Conservation (phyloP, 208 protist species). For the Porcisia deanei region DNA sequence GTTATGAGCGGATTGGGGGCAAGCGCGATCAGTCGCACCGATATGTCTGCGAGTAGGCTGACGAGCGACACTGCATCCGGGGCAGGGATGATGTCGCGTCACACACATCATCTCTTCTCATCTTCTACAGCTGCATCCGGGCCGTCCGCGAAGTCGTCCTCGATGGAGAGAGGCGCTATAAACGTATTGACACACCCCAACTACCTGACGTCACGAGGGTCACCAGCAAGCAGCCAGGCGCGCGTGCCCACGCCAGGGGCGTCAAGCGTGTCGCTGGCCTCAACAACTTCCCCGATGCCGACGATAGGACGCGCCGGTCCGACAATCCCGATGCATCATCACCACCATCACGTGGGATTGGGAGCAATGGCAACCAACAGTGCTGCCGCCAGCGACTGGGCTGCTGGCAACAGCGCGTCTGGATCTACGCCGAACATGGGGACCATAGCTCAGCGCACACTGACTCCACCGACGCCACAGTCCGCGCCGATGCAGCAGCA, state of each 20-base stretch:
- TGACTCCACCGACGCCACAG: slow-evolving; percentile 16
- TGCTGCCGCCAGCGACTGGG: slow-evolving; percentile 15
- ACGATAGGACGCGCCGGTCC: slow-evolving; percentile 7
- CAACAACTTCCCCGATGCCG: slow-evolving; percentile 15
- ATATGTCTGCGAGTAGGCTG: slow-evolving; percentile 1
- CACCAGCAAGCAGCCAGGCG: slow-evolving; percentile 4
- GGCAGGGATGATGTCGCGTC: slow-evolving; percentile 14
- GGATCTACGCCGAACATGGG: background rate
- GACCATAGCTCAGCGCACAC: slow-evolving; percentile 13
- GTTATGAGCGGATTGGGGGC: slow-evolving; percentile 5
- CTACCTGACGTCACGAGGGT: slow-evolving; percentile 8
- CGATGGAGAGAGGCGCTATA: slow-evolving; percentile 14
- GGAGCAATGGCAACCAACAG: slow-evolving; percentile 16
- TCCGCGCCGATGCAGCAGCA: slow-evolving; percentile 11
- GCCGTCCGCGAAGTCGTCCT: background rate
- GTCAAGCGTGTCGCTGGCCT: background rate
- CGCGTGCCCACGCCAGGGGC: slow-evolving; percentile 10
- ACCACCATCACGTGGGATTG: slow-evolving; percentile 33
- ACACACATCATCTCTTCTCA: slow-evolving; percentile 19
- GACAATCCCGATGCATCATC: slow-evolving; percentile 28
- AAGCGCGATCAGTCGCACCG: slow-evolving; percentile 1
- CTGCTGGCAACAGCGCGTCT: slow-evolving; percentile 33
- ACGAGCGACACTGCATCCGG: slow-evolving; percentile 3
- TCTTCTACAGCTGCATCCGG: slow-evolving; percentile 1
- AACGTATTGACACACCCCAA: slow-evolving; percentile 16